These are phyloP conservation scores for Terfezia boudieri DNA, from an alignment of 495 filamentous ascomycete species.

Conservation along the genomic window DNA sequence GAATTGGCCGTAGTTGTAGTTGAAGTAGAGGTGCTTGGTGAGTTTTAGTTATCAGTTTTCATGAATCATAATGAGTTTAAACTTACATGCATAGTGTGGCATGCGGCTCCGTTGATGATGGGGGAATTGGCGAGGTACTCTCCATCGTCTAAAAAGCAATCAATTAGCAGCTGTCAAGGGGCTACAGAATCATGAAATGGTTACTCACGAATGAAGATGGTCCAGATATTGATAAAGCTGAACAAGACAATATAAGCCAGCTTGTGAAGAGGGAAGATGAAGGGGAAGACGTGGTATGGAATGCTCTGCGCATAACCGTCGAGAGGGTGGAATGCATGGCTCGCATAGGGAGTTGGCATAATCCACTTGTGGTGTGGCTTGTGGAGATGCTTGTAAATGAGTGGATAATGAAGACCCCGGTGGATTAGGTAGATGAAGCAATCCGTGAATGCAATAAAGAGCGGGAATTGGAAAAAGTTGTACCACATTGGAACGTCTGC, in stretches of 20 bases:
- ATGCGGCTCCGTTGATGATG: constrained; percentile 83
- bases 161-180: background rate
- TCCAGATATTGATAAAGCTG: constrained; percentile 91
- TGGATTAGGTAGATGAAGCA: constrained; percentile 90
- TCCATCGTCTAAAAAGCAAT: constrained; percentile 40
- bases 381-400: constrained; percentile 70
- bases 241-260: constrained; percentile 69
- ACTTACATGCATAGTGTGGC: constrained; percentile 61
- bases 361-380: constrained; percentile 99
- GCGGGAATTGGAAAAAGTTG: constrained; percentile 66
- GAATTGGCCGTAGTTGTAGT: constrained; percentile 96
- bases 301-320: constrained; percentile 85
- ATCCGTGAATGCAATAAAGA: constrained; percentile 87
- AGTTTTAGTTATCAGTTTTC: too few species aligned
- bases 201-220: constrained; percentile 56
- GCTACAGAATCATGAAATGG: background rate
- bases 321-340: constrained; percentile 83
- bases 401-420: constrained; percentile 64
- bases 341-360: constrained; percentile 87
- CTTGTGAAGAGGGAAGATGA: constrained; percentile 85
- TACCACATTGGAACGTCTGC: constrained; percentile 53
- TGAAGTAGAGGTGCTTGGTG: constrained; percentile 64
- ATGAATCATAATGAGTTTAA: background rate
- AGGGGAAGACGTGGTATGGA: constrained; percentile 85
- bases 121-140: constrained; percentile 81